These are phyloP conservation scores for Stevia rebaudiana DNA, from an alignment of 140 eudicot genomes.

Conservation along the genomic window DNA sequence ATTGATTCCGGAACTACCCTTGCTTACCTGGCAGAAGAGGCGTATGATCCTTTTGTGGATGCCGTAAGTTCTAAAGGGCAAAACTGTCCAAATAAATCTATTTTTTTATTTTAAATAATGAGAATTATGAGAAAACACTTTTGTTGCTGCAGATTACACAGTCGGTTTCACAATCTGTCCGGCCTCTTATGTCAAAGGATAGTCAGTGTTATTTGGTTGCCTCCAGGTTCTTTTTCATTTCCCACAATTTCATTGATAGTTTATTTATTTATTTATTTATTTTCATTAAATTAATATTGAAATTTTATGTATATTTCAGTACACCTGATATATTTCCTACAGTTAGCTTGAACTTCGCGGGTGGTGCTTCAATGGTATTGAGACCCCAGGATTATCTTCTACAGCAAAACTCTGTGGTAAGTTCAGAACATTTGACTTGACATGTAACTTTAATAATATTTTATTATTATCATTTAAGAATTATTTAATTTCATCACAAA, in stretches of 20 bases:
- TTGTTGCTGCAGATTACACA: constrained; percentile 51
- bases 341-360: constrained; percentile 81
- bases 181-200: constrained; percentile 61
- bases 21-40: constrained; percentile 91
- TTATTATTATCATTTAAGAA: not conserved
- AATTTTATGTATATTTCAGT: constrained; percentile 31
- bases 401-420: constrained; percentile 71
- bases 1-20: constrained; percentile 97
- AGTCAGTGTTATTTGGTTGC: constrained; percentile 66
- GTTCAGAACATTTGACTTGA: constrained; percentile 8
- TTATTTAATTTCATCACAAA: not conserved
- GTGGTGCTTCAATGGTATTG: constrained; percentile 83
- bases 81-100: not conserved
- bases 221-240: constrained; percentile 46
- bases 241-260: not conserved
- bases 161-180: constrained; percentile 56
- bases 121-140: not conserved
- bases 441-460: not conserved
- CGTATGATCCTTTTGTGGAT: constrained; percentile 73
- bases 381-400: constrained; percentile 80
- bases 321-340: constrained; percentile 64
- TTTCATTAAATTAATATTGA: not conserved
- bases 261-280: not conserved
- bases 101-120: not conserved
- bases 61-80: constrained; percentile 54